These are phyloP conservation scores for Pseudocercospora vitis DNA, from an alignment of 2,329 filamentous ascomycete genomes.

Conservation along the genomic window DNA sequence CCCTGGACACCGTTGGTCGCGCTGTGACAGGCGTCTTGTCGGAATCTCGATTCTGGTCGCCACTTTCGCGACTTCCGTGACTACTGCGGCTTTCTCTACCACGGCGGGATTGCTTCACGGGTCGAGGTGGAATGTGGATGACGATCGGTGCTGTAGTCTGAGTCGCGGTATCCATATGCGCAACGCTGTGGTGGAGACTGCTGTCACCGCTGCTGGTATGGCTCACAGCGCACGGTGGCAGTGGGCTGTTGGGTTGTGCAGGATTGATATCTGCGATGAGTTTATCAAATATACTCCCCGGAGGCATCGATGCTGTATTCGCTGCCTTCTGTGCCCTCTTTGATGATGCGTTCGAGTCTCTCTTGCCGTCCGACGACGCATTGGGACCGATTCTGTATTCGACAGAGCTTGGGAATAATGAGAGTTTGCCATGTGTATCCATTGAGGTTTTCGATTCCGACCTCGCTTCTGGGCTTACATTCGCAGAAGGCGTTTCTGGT, in stretches of 20 bases:
- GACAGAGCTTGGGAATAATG: background rate
- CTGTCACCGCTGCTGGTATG: background rate
- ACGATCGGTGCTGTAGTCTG: background rate
- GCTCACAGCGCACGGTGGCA: background rate
- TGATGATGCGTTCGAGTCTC: background rate
- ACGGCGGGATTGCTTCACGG: background rate
- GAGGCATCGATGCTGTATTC: background rate
- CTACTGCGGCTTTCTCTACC: background rate
- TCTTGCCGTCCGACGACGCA: background rate
- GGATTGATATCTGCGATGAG: conserved; percentile 2
- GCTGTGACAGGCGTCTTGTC: background rate
- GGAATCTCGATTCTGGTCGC: background rate
- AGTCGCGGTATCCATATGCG: background rate
- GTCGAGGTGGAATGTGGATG: background rate
- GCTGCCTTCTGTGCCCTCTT: background rate
- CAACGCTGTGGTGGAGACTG: background rate
- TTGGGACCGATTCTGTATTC: background rate
- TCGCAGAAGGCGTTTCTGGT: background rate
- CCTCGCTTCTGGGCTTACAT: conserved; percentile 1
- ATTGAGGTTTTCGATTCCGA: background rate
- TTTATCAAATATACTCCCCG: background rate
- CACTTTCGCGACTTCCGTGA: background rate
- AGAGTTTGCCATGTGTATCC: background rate
- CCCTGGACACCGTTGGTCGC: background rate
- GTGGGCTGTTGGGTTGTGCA: background rate